Evolutionary conservation across 2,329 filamentous ascomycete genomes (phyloP), one percentile per base, ranked within the genome.

Genomic region (Penicillium sp.): DNA sequence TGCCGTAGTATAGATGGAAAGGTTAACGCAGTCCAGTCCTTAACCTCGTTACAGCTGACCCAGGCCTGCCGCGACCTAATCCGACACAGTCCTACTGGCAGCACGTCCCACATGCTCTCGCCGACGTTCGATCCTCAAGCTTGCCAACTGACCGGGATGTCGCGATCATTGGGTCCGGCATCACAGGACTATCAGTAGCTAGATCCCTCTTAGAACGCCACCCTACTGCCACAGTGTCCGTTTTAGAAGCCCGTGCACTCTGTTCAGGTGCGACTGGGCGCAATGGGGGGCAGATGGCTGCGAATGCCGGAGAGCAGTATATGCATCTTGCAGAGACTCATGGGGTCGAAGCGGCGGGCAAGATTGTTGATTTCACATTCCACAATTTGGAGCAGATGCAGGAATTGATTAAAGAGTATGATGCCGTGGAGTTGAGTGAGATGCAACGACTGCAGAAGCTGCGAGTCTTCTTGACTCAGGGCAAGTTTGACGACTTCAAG

Each of bases 71-170:
- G 1, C 64, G 66, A 4, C 47, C 64, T 0, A 69, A 73, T 36
- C 73, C 75, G 2, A 76, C 73, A 1, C 22, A 62, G 7, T 68
- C 75, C 5, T 73, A 70, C 50, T 75, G 73, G 73, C 72, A 74
- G 58, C 61, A 65, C n/a, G 58, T 64, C 16, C 64, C 66, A 5
- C 71, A 73, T 57, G 46, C 62, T 10, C 64, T 74, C 17, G 68
- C 71, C 10, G 58, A 69, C 22, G 55, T 59, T 0, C 67, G 67
- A 52, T 73, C 71, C 5, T n/a, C 61, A 16, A 36, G 42, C 9
- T 59, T 74, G 10, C 67, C 67, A 16, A 42, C 57, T 10, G 57
- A 62, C 17, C 61, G 62, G 11, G 67, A 73, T 47, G 56, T 69
- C 40, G 68, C 62, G 8, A 64, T 75, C 30, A 71, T 75, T 41